Base-by-base conservation (phyloP, 2,329 filamentous ascomycete genomes). In the Colletotrichum noveboracense region DNA sequence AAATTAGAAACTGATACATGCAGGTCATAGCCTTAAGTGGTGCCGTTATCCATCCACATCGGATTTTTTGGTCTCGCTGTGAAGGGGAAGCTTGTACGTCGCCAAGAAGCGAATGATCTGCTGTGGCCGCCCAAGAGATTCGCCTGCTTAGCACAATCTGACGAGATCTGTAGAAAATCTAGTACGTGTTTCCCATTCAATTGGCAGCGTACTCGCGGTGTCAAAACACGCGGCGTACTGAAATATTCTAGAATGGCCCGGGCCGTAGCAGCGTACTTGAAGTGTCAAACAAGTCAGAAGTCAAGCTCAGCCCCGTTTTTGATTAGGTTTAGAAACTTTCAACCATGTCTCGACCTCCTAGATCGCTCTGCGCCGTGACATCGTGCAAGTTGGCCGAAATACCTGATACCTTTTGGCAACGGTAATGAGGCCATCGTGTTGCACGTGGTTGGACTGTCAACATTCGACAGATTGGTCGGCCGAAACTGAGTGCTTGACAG, bases 1-100 rank as follows among this genome's bases (percentile, higher is more conserved):
- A 56, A 28, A 36, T 67, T 67, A 36, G 30, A 67, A 58, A 48
- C 43, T 56, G 43, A 56, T 34, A 67, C 65, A 67, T 67, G 65
- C 65, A 67, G 26, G 65, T 55, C 30, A 36, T 67, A n/a, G 38
- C 43, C 43, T 67, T 67, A 58, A 26, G 21, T 30, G 18, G 14
- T 8, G 16, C 18, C 18, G 28, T 32, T 66, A 32, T 55, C 43
- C 48, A 56, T 6, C 16, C 16, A 36, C 18, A 56, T 56, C 65
- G 65, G 65, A 6, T 1, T 56, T 67, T 38, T 7, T 34, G 48
- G 55, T 56, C 48, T 24, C 5, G n/a, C 43, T 7, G 65, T 14
- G 28, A 28, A 28, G 48, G 43, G 30, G 34, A 67, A 16, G 48
- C 30, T 56, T 36, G 48, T 36, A n/a, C 14, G 12, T 30, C 13